These are phyloP conservation scores for Talaromyces nanjingensis DNA, from an alignment of 495 filamentous ascomycete species.

Conservation along the genomic window DNA sequence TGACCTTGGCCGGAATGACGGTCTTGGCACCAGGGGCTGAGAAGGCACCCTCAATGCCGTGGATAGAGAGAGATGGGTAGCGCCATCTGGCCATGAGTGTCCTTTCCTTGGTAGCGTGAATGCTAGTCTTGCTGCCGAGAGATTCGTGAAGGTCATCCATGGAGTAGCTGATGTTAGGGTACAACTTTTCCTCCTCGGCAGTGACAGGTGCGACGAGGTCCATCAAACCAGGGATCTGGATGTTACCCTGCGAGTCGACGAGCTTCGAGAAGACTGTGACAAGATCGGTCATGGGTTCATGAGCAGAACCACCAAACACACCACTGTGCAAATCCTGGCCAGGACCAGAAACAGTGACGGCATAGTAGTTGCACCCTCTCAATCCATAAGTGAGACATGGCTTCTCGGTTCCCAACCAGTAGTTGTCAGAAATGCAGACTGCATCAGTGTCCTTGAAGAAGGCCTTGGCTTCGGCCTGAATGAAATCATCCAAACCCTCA, in stretches of 20 bases:
- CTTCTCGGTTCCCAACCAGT: constrained; percentile 98
- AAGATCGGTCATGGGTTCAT: constrained; percentile 97
- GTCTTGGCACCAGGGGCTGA: constrained; percentile 93
- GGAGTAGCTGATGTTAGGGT: constrained; percentile 79
- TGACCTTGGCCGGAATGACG: constrained; percentile 95
- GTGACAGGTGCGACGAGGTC: constrained; percentile 86
- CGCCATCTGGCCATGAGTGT: constrained; percentile 96
- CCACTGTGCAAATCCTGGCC: constrained; percentile 92
- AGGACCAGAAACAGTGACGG: constrained; percentile 76
- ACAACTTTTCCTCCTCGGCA: constrained; percentile 78
- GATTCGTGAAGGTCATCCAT: constrained; percentile 93
- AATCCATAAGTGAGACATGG: constrained; percentile 97
- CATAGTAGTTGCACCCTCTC: constrained; percentile 97
- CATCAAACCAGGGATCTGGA: constrained; percentile 79
- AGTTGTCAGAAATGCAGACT: constrained; percentile 98
- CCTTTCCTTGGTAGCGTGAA: constrained; percentile 75
- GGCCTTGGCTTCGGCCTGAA: constrained; percentile 76
- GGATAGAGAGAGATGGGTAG: constrained; percentile 88
- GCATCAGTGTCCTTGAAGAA: constrained; percentile 94
- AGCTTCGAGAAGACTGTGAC: constrained; percentile 72
- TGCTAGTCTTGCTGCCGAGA: constrained; percentile 76
- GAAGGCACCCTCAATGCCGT: constrained; percentile 95
- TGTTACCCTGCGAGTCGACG: constrained; percentile 84
- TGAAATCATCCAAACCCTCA: constrained; percentile 92
- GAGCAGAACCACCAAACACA: constrained; percentile 90